Evolutionary conservation across 768 basidiomycete genomes (phyloP).

Genomic region (Lepiota venenata): DNA sequence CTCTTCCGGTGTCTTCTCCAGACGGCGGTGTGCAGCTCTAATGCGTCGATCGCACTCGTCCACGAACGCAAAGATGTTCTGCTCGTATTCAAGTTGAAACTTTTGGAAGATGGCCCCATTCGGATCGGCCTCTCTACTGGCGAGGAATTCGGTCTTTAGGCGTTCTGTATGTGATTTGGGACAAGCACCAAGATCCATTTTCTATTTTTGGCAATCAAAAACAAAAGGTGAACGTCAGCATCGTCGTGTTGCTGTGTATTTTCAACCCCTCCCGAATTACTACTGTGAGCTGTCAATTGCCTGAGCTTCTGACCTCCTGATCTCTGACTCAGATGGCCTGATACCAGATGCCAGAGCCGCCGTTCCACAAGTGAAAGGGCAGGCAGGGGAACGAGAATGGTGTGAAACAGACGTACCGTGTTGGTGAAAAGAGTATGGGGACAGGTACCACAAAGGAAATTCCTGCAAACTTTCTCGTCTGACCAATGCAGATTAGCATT

Average conservation of each 20-base stretch:
- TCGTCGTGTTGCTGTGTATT: neutral
- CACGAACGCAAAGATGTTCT: slow-evolving; percentile 93
- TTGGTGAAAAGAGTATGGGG: slow-evolving; percentile 98
- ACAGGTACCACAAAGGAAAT: slow-evolving; percentile 98
- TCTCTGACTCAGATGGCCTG: neutral
- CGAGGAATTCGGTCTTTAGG: slow-evolving; percentile 85
- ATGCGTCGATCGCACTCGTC: slow-evolving; percentile 99
- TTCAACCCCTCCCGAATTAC: slow-evolving; percentile 7
- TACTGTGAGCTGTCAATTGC: neutral
- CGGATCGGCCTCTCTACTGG: slow-evolving; percentile 72
- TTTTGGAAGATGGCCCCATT: slow-evolving; percentile 78
- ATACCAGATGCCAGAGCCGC: neutral
- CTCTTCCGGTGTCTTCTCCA: slow-evolving; percentile 99
- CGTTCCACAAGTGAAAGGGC: neutral
- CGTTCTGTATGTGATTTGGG: slow-evolving; percentile 96
- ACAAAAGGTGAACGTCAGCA: slow-evolving; percentile 5
- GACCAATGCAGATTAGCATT: slow-evolving; percentile 91
- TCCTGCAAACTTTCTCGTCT: slow-evolving; percentile 97
- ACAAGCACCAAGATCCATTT: slow-evolving; percentile 99
- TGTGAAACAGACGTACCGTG: slow-evolving; percentile 59
- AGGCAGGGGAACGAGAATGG: slow-evolving; percentile 3
- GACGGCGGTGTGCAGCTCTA: slow-evolving; percentile 84
- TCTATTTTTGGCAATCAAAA: slow-evolving; percentile 43
- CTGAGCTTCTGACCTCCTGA: slow-evolving; percentile 7
- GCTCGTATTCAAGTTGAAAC: slow-evolving; percentile 95